These are phyloP conservation scores for Diaporthe destruens DNA, from an alignment of 2,329 filamentous ascomycete species.

Conservation along the genomic window DNA sequence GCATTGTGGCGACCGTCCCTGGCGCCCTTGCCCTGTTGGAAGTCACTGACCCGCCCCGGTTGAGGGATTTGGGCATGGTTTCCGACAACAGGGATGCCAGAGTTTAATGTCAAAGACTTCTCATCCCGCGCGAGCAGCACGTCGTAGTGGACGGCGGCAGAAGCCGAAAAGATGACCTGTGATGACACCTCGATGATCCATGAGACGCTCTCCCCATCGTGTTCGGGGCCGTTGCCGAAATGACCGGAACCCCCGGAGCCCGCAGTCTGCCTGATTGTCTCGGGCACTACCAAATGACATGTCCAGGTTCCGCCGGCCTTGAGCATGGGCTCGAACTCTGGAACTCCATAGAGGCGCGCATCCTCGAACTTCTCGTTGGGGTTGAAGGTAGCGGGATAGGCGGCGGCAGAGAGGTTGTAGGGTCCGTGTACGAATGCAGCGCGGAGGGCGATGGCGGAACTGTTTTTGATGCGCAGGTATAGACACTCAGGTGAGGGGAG, in stretches of 20 bases:
- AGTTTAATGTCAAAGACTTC: constrained; percentile 79
- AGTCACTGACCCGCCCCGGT: constrained; percentile 82
- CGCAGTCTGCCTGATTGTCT: constrained; percentile 78
- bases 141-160: constrained; percentile 89
- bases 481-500: constrained; percentile 85
- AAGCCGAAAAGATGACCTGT: constrained; percentile 93
- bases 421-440: constrained; percentile 97
- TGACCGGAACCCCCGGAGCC: constrained; percentile 59
- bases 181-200: constrained; percentile 95
- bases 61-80: constrained; percentile 62
- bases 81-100: constrained; percentile 59
- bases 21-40: constrained; percentile 72
- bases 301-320: constrained; percentile 93
- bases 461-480: constrained; percentile 91
- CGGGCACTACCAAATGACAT: constrained; percentile 83
- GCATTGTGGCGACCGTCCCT: constrained; percentile 71
- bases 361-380: constrained; percentile 83
- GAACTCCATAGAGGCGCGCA: constrained; percentile 78
- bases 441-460: constrained; percentile 87
- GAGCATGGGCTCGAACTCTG: constrained; percentile 95
- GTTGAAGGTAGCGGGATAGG: constrained; percentile 86
- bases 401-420: constrained; percentile 89
- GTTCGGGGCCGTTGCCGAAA: constrained; percentile 60
- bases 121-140: constrained; percentile 87
- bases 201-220: constrained; percentile 71